A percentile compares a stretch with the other conserved stretches of the same genome.
Evolutionary conservation across 2,329 filamentous ascomycete genomes (phyloP).

Genomic region (Penicillium sp.): DNA sequence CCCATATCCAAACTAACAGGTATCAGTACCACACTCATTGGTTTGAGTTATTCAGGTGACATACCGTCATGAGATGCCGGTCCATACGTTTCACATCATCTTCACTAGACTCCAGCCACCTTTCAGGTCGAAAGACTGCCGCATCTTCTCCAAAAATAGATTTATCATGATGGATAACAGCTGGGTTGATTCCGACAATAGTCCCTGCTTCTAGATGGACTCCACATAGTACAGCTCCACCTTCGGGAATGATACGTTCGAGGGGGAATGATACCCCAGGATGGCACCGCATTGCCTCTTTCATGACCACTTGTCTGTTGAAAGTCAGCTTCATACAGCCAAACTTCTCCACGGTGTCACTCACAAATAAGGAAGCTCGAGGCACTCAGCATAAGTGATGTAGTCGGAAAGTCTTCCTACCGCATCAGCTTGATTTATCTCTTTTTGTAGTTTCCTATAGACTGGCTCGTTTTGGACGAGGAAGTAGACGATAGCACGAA

Average conservation of each 20-base stretch:
- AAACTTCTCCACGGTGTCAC: neutral
- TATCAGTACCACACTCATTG: too few relatives aligned
- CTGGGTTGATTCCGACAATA: conserved; percentile 9
- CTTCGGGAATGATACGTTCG: conserved; percentile 71
- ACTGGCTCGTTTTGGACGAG: conserved; percentile 62
- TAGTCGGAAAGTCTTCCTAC: conserved; percentile 49
- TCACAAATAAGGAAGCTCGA: conserved; percentile 67
- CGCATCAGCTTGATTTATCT: conserved; percentile 61
- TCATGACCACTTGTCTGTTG: conserved; percentile 67
- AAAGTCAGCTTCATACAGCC: neutral
- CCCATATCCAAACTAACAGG: conserved; percentile 26
- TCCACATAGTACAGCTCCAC: conserved; percentile 47
- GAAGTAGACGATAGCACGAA: conserved; percentile 70
- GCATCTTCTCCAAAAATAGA: conserved; percentile 52
- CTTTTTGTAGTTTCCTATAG: conserved; percentile 30
- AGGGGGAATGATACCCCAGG: conserved; percentile 71
- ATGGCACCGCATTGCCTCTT: conserved; percentile 75
- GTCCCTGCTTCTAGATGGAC: conserved; percentile 6
- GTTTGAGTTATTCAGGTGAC: too few relatives aligned
- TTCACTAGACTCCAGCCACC: conserved; percentile 4
- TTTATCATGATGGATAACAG: conserved; percentile 5
- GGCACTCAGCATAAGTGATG: conserved; percentile 67
- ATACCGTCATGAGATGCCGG: conserved; percentile 12
- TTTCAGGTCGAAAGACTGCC: conserved; percentile 56
- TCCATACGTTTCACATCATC: conserved; percentile 17